Percentiles rank a stretch among this genome's conserved stretches.
Conservation (phyloP, 345 rosid species). For the Syzygium aqueum region DNA sequence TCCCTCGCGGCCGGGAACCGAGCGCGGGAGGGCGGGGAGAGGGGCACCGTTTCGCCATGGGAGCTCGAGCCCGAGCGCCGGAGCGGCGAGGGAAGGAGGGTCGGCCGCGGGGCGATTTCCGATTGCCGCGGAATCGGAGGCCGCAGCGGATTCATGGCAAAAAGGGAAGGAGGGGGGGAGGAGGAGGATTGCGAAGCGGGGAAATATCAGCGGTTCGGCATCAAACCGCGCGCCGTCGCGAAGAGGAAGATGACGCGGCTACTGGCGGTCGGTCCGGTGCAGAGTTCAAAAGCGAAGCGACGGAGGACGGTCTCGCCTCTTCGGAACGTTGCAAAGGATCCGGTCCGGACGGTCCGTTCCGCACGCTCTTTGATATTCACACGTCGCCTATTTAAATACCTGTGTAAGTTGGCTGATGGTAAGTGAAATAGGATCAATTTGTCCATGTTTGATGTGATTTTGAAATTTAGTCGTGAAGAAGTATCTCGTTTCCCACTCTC, state of each 20-base stretch:
- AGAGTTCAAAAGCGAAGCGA: neutral
- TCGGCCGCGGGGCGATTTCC: neutral
- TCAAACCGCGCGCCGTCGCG: neutral
- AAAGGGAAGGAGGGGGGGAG: neutral
- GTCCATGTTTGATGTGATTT: neutral
- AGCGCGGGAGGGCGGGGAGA: neutral
- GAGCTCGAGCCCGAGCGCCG: neutral
- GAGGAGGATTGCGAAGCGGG: neutral
- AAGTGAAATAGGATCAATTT: neutral
- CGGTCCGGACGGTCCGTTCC: too few species aligned
- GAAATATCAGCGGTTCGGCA: neutral
- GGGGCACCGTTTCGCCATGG: neutral
- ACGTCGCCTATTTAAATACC: neutral
- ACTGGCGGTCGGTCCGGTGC: neutral
- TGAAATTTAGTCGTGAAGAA: neutral
- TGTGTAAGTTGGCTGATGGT: rapidly evolving
- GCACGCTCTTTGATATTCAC: too few species aligned
- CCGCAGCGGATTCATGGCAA: neutral
- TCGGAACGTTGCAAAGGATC: neutral
- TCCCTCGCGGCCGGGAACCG: neutral
- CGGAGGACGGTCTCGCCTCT: neutral
- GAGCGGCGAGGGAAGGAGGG: neutral
- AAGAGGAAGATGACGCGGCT: neutral
- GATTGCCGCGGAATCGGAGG: neutral
- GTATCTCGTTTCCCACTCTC: too few species aligned